These are phyloP conservation scores for Asparagopsis taxiformis DNA, from an alignment of 31 red algal genomes.

Conservation along the genomic window DNA sequence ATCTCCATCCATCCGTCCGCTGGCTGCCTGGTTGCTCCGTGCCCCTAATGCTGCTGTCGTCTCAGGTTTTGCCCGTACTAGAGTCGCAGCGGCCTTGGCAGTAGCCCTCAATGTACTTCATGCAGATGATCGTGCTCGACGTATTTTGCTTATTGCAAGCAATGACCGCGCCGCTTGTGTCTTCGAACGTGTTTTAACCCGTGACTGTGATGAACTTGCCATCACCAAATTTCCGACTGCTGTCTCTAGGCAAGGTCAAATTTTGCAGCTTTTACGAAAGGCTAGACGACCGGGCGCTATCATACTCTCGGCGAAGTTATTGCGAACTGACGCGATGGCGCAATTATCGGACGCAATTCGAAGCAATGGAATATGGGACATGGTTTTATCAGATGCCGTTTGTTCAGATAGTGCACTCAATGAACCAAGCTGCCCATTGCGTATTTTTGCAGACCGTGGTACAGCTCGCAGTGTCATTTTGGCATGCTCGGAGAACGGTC, in stretches of 20 bases:
- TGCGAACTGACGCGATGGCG: background rate
- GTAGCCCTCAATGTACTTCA: background rate
- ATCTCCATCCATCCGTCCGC: background rate
- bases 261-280: background rate
- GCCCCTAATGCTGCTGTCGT: background rate
- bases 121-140: background rate
- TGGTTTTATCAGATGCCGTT: background rate
- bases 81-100: background rate
- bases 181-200: background rate
- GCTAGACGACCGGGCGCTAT: background rate
- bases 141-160: slow-evolving; percentile 2
- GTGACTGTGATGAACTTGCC: background rate
- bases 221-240: slow-evolving; percentile 2
- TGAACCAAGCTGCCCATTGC: background rate
- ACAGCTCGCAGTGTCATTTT: background rate
- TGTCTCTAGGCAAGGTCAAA: background rate
- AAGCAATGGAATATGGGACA: background rate
- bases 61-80: background rate
- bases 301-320: background rate
- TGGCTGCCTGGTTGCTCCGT: background rate
- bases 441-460: background rate
- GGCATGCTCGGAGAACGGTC: background rate
- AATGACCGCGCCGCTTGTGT: slow-evolving; percentile 1
- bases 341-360: background rate
- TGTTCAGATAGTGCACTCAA: background rate